A percentile compares a stretch with the other conserved stretches of the same genome.
These are phyloP conservation scores for Termitomyces heimii DNA, from an alignment of 768 basidiomycete genomes.

Conservation along the genomic window DNA sequence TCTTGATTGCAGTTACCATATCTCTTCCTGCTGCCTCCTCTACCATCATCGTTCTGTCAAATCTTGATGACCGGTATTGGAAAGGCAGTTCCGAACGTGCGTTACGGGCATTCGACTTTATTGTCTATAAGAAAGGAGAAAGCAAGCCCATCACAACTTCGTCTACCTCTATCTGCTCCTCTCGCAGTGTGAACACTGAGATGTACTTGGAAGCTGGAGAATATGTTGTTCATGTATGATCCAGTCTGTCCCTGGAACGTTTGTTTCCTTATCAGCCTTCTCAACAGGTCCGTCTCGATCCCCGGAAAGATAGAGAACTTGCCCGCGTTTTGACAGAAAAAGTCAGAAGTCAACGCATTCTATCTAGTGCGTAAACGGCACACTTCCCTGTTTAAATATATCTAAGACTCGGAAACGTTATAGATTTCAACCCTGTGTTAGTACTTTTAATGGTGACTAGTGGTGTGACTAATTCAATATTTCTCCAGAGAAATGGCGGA, in stretches of 20 bases:
- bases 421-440: slow-evolving; percentile 21
- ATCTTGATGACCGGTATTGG: slow-evolving; percentile 30
- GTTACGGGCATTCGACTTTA: slow-evolving; percentile 29
- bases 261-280: not conserved
- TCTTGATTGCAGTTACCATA: slow-evolving; percentile 26
- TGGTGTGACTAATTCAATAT: not conserved
- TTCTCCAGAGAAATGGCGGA: slow-evolving; percentile 10
- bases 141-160: slow-evolving; percentile 17
- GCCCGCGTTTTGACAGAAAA: slow-evolving; percentile 22
- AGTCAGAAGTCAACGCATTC: slow-evolving; percentile 25
- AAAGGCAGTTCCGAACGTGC: slow-evolving; percentile 18
- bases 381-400: not conserved
- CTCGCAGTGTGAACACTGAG: slow-evolving; percentile 23
- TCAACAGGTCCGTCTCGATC: slow-evolving; percentile 14
- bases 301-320: slow-evolving; percentile 13
- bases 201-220: slow-evolving; percentile 19
- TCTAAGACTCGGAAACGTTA: not conserved
- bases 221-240: slow-evolving; percentile 23
- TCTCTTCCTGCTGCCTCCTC: slow-evolving; percentile 20
- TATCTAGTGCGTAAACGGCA: slow-evolving; percentile 21
- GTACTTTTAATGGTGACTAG: not conserved
- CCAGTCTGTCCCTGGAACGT: not conserved
- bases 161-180: slow-evolving; percentile 8
- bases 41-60: slow-evolving; percentile 32
- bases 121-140: slow-evolving; percentile 28